Base-by-base conservation (phyloP, 2,329 filamentous ascomycete genomes). In the Neoscytalidium dimidiatum region DNA sequence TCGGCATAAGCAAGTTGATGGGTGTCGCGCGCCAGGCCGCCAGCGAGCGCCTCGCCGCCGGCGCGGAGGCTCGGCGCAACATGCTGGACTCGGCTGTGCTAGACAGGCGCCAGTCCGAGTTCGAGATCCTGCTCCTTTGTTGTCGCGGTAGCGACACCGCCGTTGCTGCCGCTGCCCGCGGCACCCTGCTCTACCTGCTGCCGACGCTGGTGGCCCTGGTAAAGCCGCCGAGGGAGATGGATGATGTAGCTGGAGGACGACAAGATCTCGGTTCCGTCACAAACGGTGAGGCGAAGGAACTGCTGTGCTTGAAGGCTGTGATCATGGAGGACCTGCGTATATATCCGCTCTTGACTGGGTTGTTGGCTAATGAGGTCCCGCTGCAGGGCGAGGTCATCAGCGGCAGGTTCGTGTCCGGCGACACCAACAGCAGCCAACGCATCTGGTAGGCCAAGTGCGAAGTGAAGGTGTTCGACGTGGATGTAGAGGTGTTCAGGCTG, bases 141-240 rank as follows among this genome's bases (percentile, higher is more conserved):
- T 8, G 85, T 85, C 3, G n/a, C n/a, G 86, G 86, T 2, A 84
- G 84, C 0, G 86, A 88, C 65, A 87, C 85, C 0, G 85, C 85
- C 0, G 84, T 86, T 0, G 85, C 83, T 0, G 81, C 81, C 1
- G 80, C n/a, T 88, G 38, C 38, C 7, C 81, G 85, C 1, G 77
- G 81, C 38, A 85, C 81, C 1, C 68, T 88, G 64, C 78, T 87
- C 21, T 80, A 84, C 69, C 72, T 88, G 63, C 80, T 83, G 21
- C 83, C 80, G 14, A 82, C 79, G 21, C 82, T 82, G 0, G 76
- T 74, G 0, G 79, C 85, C 0, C 79, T 82, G 64, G 64, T 68
- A 2, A 81, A 74, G 3, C 74, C 88, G 0, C 79, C 80, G 4
- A 74, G 66, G 0, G 83, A 88, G 66, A 80, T 84, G 6, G 75